Conservation (phyloP, 305 asterid genomes). For the Fraxinus paxiana region DNA sequence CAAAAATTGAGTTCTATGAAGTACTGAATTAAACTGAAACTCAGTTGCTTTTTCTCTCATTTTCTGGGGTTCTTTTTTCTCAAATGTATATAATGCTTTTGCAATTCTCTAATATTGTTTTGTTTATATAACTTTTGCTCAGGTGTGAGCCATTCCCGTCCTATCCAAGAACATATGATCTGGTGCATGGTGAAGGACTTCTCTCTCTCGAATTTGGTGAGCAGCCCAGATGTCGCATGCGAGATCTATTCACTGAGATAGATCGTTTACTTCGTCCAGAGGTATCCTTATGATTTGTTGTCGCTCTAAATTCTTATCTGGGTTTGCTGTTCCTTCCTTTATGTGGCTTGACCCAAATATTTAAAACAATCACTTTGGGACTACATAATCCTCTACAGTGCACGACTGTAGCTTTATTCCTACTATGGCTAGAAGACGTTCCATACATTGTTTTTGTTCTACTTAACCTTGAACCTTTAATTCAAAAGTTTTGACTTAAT, state of each 20-base stretch:
- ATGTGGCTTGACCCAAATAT: not conserved
- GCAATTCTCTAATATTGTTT: not conserved
- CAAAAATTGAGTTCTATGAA: not conserved
- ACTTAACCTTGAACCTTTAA: not conserved
- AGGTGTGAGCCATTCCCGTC: constrained; percentile 99
- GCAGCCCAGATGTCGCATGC: constrained; percentile 71
- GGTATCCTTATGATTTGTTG: constrained; percentile 42
- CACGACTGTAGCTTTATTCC: not conserved
- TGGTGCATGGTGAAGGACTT: constrained; percentile 89
- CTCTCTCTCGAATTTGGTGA: constrained; percentile 75
- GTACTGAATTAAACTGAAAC: not conserved
- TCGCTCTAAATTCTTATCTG: constrained; percentile 26
- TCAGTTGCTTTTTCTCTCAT: constrained; percentile 3
- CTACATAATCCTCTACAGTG: not conserved
- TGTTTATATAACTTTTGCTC: constrained; percentile 16
- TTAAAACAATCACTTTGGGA: not conserved
- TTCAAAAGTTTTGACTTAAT: not conserved
- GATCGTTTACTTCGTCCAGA: constrained; percentile 98
- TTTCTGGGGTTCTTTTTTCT: not conserved
- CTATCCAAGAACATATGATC: constrained; percentile 93
- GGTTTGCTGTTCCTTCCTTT: not conserved
- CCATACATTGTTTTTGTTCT: not conserved
- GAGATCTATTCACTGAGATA: constrained; percentile 71
- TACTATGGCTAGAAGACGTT: not conserved
- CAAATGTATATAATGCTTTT: not conserved